These are phyloP conservation scores for Sporobolomyces roseus DNA, from an alignment of 768 basidiomycete species.

Conservation along the genomic window DNA sequence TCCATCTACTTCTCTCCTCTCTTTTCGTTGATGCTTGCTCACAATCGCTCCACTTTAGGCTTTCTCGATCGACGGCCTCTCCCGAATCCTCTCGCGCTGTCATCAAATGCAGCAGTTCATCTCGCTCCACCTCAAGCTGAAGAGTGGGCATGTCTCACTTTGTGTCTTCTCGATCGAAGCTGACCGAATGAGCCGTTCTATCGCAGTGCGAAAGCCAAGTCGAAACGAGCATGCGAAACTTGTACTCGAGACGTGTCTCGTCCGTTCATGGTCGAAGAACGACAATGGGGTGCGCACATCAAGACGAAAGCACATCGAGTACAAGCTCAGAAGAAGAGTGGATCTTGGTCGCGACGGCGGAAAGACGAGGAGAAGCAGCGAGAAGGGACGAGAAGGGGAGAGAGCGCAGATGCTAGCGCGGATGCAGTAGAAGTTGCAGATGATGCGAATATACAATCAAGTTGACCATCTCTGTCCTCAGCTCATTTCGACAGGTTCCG, in stretches of 20 bases:
- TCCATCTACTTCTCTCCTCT: not conserved
- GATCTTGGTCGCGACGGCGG: not conserved
- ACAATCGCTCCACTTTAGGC: not conserved
- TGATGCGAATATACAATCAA: too few relatives aligned
- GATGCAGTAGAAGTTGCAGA: too few relatives aligned
- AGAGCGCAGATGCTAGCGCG: not conserved
- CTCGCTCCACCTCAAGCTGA: not conserved
- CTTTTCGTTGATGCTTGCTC: too few relatives aligned
- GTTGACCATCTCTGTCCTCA: too few relatives aligned
- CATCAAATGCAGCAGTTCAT: constrained; percentile 1
- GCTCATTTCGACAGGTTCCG: constrained; percentile 15
- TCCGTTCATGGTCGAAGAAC: constrained; percentile 38
- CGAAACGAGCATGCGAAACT: constrained; percentile 30
- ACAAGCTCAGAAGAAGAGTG: constrained; percentile 1
- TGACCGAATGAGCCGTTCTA: not conserved
- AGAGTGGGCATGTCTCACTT: constrained; percentile 1
- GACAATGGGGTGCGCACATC: constrained; percentile 31
- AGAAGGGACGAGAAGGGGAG: not conserved
- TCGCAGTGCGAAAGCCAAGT: not conserved
- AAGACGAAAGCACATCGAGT: constrained; percentile 19
- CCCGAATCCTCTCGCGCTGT: constrained; percentile 21
- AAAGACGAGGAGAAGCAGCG: not conserved
- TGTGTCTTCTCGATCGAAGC: too few relatives aligned
- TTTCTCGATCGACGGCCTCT: constrained; percentile 20
- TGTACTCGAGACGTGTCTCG: constrained; percentile 18